phyloP scores from a whole-genome alignment of 116 monocot genomes.

The Zostera marina region DNA sequence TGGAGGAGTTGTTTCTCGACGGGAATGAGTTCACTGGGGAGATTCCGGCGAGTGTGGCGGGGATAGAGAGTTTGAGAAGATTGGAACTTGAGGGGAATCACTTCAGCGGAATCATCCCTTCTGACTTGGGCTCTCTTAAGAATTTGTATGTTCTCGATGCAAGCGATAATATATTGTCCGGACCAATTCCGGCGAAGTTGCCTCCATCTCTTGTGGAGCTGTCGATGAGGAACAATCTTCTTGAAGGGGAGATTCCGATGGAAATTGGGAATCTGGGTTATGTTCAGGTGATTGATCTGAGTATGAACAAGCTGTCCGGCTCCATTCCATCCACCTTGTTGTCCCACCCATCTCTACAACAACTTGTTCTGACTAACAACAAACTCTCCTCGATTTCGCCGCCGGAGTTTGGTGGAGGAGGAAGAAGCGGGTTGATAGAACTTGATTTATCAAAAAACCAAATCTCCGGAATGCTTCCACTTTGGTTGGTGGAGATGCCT shows the following conservation, averaged over 20 bases:
- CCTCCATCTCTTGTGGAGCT: conserved; percentile 35
- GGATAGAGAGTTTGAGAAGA: conserved; percentile 13
- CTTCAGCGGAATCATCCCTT: conserved; percentile 29
- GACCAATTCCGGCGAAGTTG: conserved; percentile 16
- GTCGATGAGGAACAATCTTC: conserved; percentile 23
- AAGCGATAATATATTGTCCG: conserved; percentile 40
- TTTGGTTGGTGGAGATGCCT: conserved; percentile 3
- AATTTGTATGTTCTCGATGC: conserved; percentile 25
- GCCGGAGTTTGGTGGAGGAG: conserved; percentile 6
- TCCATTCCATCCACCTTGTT: conserved; percentile 25
- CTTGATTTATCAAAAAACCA: conserved; percentile 36
- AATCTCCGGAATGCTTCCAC: conserved; percentile 27
- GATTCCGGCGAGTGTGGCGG: conserved; percentile 11
- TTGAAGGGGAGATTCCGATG: conserved; percentile 19
- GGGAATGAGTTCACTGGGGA: conserved; percentile 35
- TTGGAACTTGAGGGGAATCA: conserved; percentile 41
- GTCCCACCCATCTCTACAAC: conserved; percentile 41
- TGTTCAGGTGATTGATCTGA: conserved; percentile 46
- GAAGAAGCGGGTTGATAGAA: conserved; percentile 15
- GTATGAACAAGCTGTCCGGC: conserved; percentile 28
- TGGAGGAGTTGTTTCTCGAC: conserved; percentile 27
- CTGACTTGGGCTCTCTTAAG: conserved; percentile 9
- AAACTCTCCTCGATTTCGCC: conserved; percentile 13
- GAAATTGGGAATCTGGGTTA: conserved; percentile 3
- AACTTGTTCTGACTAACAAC: conserved; percentile 32